Conservation (phyloP, 208 protist species). For the Herpetomonas muscarum region DNA sequence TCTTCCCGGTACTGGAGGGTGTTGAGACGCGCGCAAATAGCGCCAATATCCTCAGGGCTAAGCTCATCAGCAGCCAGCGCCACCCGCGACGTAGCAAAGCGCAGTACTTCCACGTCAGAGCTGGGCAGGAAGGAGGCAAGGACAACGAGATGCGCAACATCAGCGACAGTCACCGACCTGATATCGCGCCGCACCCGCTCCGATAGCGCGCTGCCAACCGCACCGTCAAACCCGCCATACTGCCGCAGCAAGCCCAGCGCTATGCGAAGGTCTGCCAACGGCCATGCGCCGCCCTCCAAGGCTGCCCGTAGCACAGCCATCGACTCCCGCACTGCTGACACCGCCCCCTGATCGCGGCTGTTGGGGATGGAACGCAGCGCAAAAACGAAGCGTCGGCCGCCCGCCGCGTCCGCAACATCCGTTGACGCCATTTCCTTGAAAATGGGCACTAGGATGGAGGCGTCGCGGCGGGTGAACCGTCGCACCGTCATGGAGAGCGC, state of each 20-base stretch:
- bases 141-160: not conserved
- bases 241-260: not conserved
- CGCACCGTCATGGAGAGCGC: not conserved
- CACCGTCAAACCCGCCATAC: slow-evolving; percentile 1
- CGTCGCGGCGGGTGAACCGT: slow-evolving; percentile 2
- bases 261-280: not conserved
- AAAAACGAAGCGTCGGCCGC: not conserved
- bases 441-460: not conserved
- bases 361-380: no score
- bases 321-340: no score
- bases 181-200: not conserved
- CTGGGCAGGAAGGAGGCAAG: not conserved
- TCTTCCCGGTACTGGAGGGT: slow-evolving; percentile 26
- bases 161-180: not conserved
- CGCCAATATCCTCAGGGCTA: slow-evolving; percentile 33
- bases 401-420: not conserved
- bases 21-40: slow-evolving; percentile 52
- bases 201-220: not conserved
- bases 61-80: slow-evolving; percentile 30
- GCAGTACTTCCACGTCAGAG: not conserved
- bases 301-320: no score
- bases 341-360: no score
- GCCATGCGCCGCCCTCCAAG: not conserved
- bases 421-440: not conserved
- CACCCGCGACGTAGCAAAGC: slow-evolving; percentile 24